Conservation (phyloP, 129 eudicot species). For the Scalesia atractyloides region DNA sequence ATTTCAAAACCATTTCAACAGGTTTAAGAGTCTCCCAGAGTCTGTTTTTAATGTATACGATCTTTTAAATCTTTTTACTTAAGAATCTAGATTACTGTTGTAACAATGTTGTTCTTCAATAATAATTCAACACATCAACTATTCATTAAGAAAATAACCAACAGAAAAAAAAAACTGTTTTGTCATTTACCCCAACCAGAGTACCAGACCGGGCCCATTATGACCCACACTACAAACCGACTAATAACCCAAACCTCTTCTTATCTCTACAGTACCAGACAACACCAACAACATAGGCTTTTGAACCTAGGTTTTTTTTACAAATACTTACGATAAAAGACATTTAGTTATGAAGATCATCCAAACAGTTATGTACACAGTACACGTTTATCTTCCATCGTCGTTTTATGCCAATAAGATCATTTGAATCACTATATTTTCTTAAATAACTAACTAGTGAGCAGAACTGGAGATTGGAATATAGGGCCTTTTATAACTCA, state of each 20-base stretch:
- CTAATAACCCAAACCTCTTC: background rate
- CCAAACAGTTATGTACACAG: background rate
- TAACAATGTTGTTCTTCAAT: background rate
- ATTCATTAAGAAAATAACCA: background rate
- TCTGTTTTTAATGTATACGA: background rate
- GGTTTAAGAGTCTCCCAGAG: background rate
- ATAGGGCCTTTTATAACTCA: conserved; percentile 40
- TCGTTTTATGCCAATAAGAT: too few relatives aligned
- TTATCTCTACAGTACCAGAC: background rate
- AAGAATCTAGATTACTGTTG: background rate
- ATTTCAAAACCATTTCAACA: background rate
- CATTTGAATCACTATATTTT: background rate
- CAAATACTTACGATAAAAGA: background rate
- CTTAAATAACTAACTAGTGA: background rate
- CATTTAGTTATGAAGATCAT: background rate
- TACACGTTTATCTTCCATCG: too few relatives aligned
- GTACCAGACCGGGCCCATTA: background rate
- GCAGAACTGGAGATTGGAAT: background rate
- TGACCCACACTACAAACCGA: background rate
- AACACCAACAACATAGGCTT: background rate
- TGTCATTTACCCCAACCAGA: background rate
- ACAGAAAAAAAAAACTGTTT: background rate
- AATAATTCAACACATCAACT: background rate
- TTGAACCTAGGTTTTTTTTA: background rate
- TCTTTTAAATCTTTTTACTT: background rate